Base-by-base conservation (phyloP, 768 basidiomycete genomes). In the Scleroderma citrinum region DNA sequence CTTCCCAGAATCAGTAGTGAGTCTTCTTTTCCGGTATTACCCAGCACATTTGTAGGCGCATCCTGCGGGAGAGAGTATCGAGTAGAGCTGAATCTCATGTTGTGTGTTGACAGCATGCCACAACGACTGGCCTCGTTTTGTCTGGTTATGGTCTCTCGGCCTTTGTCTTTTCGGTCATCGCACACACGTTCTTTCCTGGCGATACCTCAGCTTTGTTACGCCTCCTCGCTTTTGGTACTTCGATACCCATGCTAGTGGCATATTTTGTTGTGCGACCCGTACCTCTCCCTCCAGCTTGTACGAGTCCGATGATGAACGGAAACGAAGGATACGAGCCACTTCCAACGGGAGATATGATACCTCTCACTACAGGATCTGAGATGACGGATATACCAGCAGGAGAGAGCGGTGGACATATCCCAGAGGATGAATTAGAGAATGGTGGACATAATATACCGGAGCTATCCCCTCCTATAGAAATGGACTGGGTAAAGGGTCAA, bases 71-170 rank as follows among this genome's bases (percentile, higher is more conserved):
- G 40, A 35, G 34, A 3, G 13, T n/a, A 35, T 35, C 13, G 13
- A 21, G 44, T 13, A 16, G 19, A 24, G 31, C 69, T 8, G 34
- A 14, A 17, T 20, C n/a, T 47, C 44, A 16, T 14, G 10, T 30
- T 43, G 32, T 50, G 3, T 17, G 17, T 37, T 32, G 43, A 24
- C 41, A 90, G 85, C 76, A 91, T n/a, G 91, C 83, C 10, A 82
- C 82, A 0, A 78, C 82, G 7, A 89, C 86, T 0, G 85, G 85
- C 2, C 62, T 91, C 8, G 91, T 93, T 30, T 67, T 92, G 17
- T 89, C 90, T 0, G 92, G 90, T 29, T 92, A 90, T 54, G 92
- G 93, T 0, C 78, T 96, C 12, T 92, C 90, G 1, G 93, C 93
- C 0, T 95, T 95, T 71, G 72, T 87, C 54, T 95, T 93, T 68